Evolutionary conservation across 768 basidiomycete genomes (phyloP).

Genomic region (Suillus fuscotomentosus): DNA sequence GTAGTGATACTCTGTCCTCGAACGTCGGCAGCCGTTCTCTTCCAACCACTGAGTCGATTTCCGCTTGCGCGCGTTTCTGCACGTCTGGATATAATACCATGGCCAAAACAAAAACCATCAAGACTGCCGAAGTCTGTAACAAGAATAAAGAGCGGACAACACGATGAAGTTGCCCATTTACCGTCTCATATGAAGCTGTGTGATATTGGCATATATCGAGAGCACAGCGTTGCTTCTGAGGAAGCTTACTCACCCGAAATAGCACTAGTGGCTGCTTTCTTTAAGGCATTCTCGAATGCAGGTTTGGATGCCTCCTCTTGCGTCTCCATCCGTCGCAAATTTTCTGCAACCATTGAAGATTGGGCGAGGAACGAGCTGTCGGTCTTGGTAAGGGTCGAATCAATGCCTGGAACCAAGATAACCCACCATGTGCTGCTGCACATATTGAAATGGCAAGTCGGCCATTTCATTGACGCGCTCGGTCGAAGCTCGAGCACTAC

Average conservation of each 20-base stretch:
- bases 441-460: constrained; percentile 7
- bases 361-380: not conserved
- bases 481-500: constrained; percentile 2
- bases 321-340: constrained; percentile 14
- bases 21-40: constrained; percentile 13
- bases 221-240: not conserved
- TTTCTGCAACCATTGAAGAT: constrained; percentile 13
- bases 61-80: constrained; percentile 15
- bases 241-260: constrained; percentile 10
- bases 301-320: constrained; percentile 7
- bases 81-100: constrained; percentile 18
- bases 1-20: constrained; percentile 12
- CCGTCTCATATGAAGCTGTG: constrained; percentile 11
- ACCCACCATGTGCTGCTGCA: constrained; percentile 8
- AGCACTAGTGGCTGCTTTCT: constrained; percentile 10
- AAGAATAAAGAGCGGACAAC: not conserved
- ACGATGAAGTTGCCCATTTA: not conserved
- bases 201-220: not conserved
- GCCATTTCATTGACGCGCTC: not conserved
- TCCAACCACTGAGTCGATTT: constrained; percentile 23
- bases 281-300: constrained; percentile 10
- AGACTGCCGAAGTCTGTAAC: constrained; percentile 8
- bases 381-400: not conserved
- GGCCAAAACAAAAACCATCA: constrained; percentile 16
- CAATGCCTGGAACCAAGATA: not conserved